Conservation (phyloP, 2,329 filamentous ascomycete species). For the Lasiodiplodia hormozganensis region DNA sequence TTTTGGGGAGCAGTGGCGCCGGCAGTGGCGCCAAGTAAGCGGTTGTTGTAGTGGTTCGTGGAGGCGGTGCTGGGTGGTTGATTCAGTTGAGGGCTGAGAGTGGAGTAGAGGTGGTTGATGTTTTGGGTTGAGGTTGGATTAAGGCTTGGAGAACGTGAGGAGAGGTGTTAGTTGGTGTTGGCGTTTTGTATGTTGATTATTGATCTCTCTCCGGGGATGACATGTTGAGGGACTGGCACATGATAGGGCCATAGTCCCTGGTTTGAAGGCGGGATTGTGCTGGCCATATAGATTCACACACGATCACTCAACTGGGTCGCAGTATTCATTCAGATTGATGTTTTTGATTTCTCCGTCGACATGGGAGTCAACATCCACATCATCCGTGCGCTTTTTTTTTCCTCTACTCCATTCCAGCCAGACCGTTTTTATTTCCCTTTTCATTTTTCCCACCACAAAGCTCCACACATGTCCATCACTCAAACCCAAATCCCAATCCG, state of each 20-base stretch:
- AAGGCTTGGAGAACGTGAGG: background rate
- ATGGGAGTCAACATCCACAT: slow-evolving; percentile 14
- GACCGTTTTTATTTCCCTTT: slow-evolving; percentile 20
- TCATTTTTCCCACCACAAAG: slow-evolving; percentile 4
- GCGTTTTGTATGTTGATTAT: background rate
- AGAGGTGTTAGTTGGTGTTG: background rate
- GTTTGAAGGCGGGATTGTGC: background rate
- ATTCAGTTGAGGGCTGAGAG: background rate
- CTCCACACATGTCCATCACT: background rate
- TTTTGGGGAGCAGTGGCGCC: background rate
- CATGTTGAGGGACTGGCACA: background rate
- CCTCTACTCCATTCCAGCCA: slow-evolving; percentile 9
- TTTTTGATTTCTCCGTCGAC: slow-evolving; percentile 21
- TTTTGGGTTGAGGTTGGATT: background rate
- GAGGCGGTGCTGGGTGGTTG: background rate
- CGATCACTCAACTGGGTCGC: background rate
- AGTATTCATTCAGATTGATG: slow-evolving; percentile 7
- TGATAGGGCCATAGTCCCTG: background rate
- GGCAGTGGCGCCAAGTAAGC: no score
- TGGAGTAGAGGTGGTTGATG: background rate
- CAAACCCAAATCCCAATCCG: slow-evolving; percentile 3
- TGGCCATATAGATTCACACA: background rate
- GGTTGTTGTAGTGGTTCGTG: background rate
- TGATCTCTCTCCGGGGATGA: background rate
- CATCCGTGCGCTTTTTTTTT: background rate